Conservation (phyloP, 2,329 filamentous ascomycete species). For the Botryotinia narcissicola region DNA sequence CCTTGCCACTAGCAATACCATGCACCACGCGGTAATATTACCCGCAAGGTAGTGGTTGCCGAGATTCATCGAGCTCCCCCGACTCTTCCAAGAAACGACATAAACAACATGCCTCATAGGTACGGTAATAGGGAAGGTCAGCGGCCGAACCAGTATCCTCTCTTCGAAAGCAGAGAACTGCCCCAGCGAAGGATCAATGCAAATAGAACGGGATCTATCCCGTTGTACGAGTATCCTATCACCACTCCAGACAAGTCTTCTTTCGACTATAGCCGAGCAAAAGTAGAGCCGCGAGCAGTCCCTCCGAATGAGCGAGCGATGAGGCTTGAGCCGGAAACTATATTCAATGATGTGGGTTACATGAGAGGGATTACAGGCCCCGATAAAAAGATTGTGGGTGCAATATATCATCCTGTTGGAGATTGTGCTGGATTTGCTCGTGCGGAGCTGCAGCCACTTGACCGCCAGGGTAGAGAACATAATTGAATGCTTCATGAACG, state of each 20-base stretch:
- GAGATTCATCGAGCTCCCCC: background rate
- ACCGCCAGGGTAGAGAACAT: conserved; percentile 1
- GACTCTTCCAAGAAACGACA: background rate
- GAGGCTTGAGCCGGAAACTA: background rate
- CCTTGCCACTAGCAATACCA: background rate
- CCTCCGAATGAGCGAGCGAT: background rate
- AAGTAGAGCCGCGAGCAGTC: background rate
- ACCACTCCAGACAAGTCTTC: background rate
- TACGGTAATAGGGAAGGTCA: background rate
- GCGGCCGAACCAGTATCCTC: background rate
- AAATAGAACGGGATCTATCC: background rate
- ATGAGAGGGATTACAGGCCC: background rate
- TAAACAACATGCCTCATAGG: background rate
- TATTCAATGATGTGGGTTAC: background rate
- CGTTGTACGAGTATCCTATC: background rate
- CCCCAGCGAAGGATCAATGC: background rate
- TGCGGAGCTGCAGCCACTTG: background rate
- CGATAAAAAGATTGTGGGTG: background rate
- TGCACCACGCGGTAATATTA: background rate
- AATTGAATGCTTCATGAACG: background rate
- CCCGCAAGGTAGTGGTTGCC: background rate
- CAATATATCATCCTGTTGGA: conserved; percentile 2
- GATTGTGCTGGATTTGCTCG: background rate
- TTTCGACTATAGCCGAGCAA: background rate
- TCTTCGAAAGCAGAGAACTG: background rate